Percentiles rank a stretch among this genome's conserved stretches.
phyloP scores from a whole-genome alignment of 2,329 filamentous ascomycete genomes.

The Macrophomina pseudophaseolina region DNA sequence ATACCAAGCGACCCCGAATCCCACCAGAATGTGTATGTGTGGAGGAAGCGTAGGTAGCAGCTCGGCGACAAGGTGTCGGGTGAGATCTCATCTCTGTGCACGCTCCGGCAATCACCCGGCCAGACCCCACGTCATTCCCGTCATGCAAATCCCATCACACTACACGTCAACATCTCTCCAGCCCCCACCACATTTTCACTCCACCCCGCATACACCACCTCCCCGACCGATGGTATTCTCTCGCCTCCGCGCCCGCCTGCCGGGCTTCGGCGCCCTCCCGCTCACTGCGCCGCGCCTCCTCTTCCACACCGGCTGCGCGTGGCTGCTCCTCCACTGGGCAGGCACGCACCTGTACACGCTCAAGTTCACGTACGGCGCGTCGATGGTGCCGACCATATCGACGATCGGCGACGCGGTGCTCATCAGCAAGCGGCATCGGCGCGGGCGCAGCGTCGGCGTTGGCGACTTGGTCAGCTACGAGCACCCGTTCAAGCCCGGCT shows the following conservation, averaged over 20 bases:
- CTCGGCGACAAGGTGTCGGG: not conserved
- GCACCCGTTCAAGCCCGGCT: slow-evolving; percentile 67
- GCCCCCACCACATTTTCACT: not conserved
- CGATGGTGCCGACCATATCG: slow-evolving; percentile 86
- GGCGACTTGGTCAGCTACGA: slow-evolving; percentile 84
- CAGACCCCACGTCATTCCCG: not conserved
- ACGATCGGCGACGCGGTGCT: slow-evolving; percentile 71
- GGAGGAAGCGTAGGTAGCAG: not conserved
- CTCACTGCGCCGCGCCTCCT: slow-evolving; percentile 15
- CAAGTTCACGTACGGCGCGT: slow-evolving; percentile 70
- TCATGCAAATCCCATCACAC: slow-evolving; percentile 6
- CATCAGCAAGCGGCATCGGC: slow-evolving; percentile 69
- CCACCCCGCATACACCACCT: no score
- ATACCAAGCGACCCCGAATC: no score
- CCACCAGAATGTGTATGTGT: no score
- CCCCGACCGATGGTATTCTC: slow-evolving; percentile 25
- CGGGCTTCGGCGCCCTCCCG: not conserved
- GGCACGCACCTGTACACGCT: slow-evolving; percentile 64
- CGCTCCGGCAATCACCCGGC: not conserved
- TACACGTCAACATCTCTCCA: not conserved
- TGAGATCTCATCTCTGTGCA: not conserved
- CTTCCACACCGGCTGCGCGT: slow-evolving; percentile 27
- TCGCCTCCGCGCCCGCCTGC: slow-evolving; percentile 23
- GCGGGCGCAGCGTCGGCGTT: slow-evolving; percentile 71
- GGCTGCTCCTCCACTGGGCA: slow-evolving; percentile 41